phyloP scores from a whole-genome alignment of 257 asterid genomes.

The Forsythia suspensa region DNA sequence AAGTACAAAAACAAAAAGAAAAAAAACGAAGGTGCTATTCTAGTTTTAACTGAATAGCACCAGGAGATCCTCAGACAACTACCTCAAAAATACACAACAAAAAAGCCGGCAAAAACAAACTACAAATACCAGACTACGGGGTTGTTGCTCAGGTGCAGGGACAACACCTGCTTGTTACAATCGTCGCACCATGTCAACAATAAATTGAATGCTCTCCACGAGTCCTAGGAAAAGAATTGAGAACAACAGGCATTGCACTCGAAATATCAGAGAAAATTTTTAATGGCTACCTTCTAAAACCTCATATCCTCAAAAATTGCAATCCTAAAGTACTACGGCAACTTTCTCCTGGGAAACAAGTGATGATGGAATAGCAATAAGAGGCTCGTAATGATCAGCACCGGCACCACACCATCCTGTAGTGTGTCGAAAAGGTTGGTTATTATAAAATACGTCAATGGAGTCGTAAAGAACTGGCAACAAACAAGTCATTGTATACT shows the following conservation, averaged over 20 bases:
- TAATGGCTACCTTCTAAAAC: conserved; percentile 14
- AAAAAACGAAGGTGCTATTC: conserved; percentile 12
- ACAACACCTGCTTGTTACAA: conserved; percentile 6
- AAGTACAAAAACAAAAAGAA: background rate
- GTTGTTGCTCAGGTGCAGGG: conserved; percentile 20
- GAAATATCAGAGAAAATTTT: conserved; percentile 1
- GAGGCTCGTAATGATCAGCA: conserved; percentile 97
- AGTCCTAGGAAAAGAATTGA: conserved; percentile 33
- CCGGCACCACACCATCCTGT: conserved; percentile 98
- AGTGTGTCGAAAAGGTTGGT: conserved; percentile 7
- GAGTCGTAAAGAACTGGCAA: background rate
- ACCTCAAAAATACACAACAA: conserved; percentile 27
- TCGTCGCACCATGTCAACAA: conserved; percentile 14
- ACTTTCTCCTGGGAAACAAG: conserved; percentile 81
- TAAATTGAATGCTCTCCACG: conserved; percentile 23
- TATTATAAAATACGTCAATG: background rate
- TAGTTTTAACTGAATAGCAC: conserved; percentile 16
- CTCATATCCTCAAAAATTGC: background rate
- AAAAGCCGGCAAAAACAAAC: conserved; percentile 37
- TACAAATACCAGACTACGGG: conserved; percentile 31
- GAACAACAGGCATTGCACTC: conserved; percentile 20
- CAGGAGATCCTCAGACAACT: conserved; percentile 8
- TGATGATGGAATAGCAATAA: conserved; percentile 62
- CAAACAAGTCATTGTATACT: background rate
- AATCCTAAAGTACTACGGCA: conserved; percentile 65